Evolutionary conservation across 2,329 filamentous ascomycete genomes (phyloP).

Genomic region (Colletotrichum sansevieriae): DNA sequence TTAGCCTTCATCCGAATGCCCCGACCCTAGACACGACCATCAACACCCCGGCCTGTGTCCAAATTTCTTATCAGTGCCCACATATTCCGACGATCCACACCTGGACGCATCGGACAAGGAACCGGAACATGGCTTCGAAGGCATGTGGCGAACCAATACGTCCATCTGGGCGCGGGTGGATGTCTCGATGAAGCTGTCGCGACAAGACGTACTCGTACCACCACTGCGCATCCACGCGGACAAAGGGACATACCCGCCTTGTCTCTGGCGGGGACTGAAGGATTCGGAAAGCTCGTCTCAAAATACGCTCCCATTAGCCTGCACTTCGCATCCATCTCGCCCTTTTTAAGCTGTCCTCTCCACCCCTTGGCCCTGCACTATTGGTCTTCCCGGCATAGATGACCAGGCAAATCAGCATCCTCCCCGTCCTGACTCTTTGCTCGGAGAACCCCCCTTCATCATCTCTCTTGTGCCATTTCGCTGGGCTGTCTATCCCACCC

Average conservation of each 20-base stretch:
- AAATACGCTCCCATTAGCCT: conserved; percentile 7
- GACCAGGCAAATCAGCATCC: conserved; percentile 27
- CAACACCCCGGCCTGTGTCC: conserved; percentile 22
- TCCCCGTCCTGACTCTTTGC: conserved; percentile 18
- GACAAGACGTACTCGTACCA: conserved; percentile 26
- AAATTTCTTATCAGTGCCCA: conserved; percentile 42
- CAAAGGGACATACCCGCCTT: conserved; percentile 20
- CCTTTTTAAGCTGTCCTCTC: conserved; percentile 27
- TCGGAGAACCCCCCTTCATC: conserved; percentile 18
- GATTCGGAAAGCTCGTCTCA: conserved; percentile 18
- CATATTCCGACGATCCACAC: conserved; percentile 29
- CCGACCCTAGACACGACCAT: conserved; percentile 21
- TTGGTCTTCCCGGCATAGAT: conserved; percentile 29
- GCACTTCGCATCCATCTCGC: conserved; percentile 16
- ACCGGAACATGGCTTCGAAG: conserved; percentile 10
- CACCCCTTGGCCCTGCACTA: conserved; percentile 31
- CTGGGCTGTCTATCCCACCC: conserved; percentile 30
- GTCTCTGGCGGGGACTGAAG: conserved; percentile 26
- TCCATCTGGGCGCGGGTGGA: conserved; percentile 1
- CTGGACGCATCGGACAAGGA: conserved; percentile 16
- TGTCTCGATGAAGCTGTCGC: conserved; percentile 30
- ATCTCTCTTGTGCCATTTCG: conserved; percentile 27
- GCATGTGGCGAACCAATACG: conserved; percentile 34
- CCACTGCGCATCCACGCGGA: conserved; percentile 21
- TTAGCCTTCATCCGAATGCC: conserved; percentile 34